Evolutionary conservation across 2,329 filamentous ascomycete genomes (phyloP).

Genomic region (Catunica adiposa): DNA sequence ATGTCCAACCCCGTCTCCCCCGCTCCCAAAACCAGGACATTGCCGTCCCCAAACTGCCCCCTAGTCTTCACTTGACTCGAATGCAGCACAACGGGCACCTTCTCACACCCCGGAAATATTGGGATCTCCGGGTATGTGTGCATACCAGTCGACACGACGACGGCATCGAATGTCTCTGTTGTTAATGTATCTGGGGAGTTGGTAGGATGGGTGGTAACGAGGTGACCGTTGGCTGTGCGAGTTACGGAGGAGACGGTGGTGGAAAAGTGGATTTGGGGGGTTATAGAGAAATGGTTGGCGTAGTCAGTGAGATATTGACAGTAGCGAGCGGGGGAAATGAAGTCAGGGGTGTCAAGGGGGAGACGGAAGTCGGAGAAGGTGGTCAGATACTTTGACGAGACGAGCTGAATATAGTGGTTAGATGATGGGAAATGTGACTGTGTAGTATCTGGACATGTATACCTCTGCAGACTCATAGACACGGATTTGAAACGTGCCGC

Average conservation of each 20-base stretch:
- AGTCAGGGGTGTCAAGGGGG: slow-evolving; percentile 27
- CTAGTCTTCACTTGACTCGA: slow-evolving; percentile 28
- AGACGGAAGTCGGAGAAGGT: slow-evolving; percentile 34
- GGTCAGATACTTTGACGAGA: slow-evolving; percentile 34
- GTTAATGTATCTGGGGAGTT: slow-evolving; percentile 13
- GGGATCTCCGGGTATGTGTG: slow-evolving; percentile 27
- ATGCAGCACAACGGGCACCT: slow-evolving; percentile 22
- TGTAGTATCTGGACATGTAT: slow-evolving; percentile 1
- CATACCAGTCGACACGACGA: slow-evolving; percentile 30
- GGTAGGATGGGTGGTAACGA: slow-evolving; percentile 11
- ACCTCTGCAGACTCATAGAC: slow-evolving; percentile 33
- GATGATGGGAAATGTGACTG: background rate
- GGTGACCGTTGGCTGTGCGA: background rate
- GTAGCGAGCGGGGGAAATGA: slow-evolving; percentile 26
- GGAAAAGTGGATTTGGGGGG: slow-evolving; percentile 22
- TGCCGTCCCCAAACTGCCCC: slow-evolving; percentile 26
- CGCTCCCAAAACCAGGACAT: slow-evolving; percentile 28
- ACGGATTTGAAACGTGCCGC: slow-evolving; percentile 31
- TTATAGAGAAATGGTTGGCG: slow-evolving; percentile 24
- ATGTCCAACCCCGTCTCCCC: slow-evolving; percentile 33
- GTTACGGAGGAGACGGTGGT: slow-evolving; percentile 14
- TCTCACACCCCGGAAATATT: slow-evolving; percentile 24
- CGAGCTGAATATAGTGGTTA: slow-evolving; percentile 21
- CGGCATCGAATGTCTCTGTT: slow-evolving; percentile 24
- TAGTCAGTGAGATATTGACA: slow-evolving; percentile 29